Evolutionary conservation across 352 stramenopile genomes (phyloP), one percentile per base, ranked within the genome.

Genomic region (Globisporangium emineosum): DNA sequence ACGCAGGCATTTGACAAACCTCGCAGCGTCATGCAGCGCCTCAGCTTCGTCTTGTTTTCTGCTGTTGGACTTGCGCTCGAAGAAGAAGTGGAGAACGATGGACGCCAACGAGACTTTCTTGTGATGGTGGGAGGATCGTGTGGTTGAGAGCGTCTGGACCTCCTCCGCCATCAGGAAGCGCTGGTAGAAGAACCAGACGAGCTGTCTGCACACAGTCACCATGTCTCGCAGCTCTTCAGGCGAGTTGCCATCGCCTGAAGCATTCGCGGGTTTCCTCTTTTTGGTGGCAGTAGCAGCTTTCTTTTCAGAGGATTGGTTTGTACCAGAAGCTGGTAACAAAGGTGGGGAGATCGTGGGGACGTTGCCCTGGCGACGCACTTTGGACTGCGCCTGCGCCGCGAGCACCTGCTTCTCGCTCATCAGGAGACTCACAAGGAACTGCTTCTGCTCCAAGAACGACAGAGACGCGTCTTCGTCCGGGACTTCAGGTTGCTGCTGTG

Each of bases 181-280:
- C 47, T 89, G 77, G 57, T 89, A 89, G 52, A 90, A 80, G 7
- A 69, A 53, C 72, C 71, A 83, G 2, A 83, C 69, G 15, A 90
- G 54, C 45, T 84, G 70, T n/a, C 72, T 58, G 57, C 70, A 75
- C 6, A 56, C 49, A 21, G 42, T 21, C 8, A 72, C 15, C 9
- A 72, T 30, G 30, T 61, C 57, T 15, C 56, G 56, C 4, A 40
- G 25, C 30, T 57, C 27, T 19, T 61, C 45, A 1, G 23, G 25
- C 49, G 72, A 49, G 45, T 68, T 30, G 3, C 32, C 13, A 37
- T 40, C 27, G 15, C 13, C 40, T 37, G 60, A 23, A 13, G 12
- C 19, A 1, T 15, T 35, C 13, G 3, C 37, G 10, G 21, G 12
- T n/a, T 56, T 29, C 15, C 47, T 33, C 62, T 69, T 63, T 62